Base-by-base conservation (phyloP, 805 yeast genomes). In the Lachancea thermotolerans region DNA sequence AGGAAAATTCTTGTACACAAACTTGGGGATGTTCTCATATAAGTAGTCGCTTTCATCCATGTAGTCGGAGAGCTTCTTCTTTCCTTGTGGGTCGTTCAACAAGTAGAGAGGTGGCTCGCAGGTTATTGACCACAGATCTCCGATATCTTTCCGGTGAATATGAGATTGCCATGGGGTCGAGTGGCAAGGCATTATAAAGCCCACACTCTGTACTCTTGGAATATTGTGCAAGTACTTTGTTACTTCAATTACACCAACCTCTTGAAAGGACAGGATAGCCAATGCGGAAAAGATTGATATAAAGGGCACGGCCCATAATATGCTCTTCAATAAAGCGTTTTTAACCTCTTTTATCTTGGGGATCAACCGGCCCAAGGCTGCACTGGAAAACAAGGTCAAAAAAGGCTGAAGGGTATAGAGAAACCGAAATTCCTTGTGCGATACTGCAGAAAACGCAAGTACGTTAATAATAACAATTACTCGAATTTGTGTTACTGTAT, bases 141-240 rank as follows among this genome's bases (percentile, higher is more conserved):
- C 53, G 3, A 75, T 58, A 25, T 70, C 73, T 9, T 68, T 61
- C 17, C 85, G 66, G 57, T 90, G 95, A 35, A 93, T 65, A 59
- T 84, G 80, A 21, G 93, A 78, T 58, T 88, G 96, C 81, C 93
- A 85, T 2, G 99, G 99, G 0, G 97, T 91, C 0, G 98, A 90
- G 63, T 93, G 99, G 57, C 99, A 93, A 0, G 99, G 99, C 59
- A 90, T 88, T 12, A 93, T 63, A 54, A 93, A 86, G 0, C 96
- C 95, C 27, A 90, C 66, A 1, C 84, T 72, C 8, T 64, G 49
- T 9, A 77, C 71, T 3, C 59, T 54, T 3, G 65, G 55, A 30
- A 69, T 60, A 17, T 64, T 48, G 35, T 80, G 71, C 17, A 90
- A 56, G 39, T 69, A 71, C 11, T 75, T 64, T 10, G 84, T 72